phyloP scores from a whole-genome alignment of 2,329 filamentous ascomycete species.

The Phialocephala sp. region DNA sequence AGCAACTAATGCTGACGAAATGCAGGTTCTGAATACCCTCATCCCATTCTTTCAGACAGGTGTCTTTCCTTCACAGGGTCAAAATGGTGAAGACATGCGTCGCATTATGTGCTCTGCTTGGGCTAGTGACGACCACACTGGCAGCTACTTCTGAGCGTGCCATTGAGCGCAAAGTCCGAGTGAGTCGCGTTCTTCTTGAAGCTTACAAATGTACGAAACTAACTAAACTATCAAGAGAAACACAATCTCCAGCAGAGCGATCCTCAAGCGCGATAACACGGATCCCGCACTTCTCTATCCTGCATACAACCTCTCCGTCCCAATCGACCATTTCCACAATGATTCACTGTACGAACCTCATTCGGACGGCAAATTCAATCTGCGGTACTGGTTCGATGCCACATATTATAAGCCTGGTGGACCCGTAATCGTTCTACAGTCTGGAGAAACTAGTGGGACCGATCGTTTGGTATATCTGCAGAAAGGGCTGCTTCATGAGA shows the following conservation, averaged over 20 bases:
- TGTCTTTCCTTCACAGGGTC: slow-evolving; percentile 1
- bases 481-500: slow-evolving; percentile 76
- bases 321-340: slow-evolving; percentile 83
- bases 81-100: slow-evolving; percentile 30
- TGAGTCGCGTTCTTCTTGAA: slow-evolving; percentile 15
- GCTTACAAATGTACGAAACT: neutral
- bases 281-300: slow-evolving; percentile 39
- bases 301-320: slow-evolving; percentile 45
- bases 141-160: slow-evolving; percentile 24
- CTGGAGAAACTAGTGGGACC: slow-evolving; percentile 71
- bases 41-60: neutral
- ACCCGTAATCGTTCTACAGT: slow-evolving; percentile 78
- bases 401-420: slow-evolving; percentile 77
- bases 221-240: slow-evolving; percentile 29
- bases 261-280: slow-evolving; percentile 29
- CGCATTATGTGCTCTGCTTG: slow-evolving; percentile 28
- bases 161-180: slow-evolving; percentile 32
- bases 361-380: slow-evolving; percentile 66
- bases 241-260: slow-evolving; percentile 25
- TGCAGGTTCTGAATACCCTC: neutral
- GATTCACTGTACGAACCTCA: slow-evolving; percentile 80
- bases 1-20: slow-evolving; percentile 19
- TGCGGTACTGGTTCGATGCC: slow-evolving; percentile 86
- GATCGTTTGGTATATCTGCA: slow-evolving; percentile 72
- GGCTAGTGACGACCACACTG: slow-evolving; percentile 26